Base-by-base conservation (phyloP, 164 flowering plant genomes). In the Sextonia rubra region DNA sequence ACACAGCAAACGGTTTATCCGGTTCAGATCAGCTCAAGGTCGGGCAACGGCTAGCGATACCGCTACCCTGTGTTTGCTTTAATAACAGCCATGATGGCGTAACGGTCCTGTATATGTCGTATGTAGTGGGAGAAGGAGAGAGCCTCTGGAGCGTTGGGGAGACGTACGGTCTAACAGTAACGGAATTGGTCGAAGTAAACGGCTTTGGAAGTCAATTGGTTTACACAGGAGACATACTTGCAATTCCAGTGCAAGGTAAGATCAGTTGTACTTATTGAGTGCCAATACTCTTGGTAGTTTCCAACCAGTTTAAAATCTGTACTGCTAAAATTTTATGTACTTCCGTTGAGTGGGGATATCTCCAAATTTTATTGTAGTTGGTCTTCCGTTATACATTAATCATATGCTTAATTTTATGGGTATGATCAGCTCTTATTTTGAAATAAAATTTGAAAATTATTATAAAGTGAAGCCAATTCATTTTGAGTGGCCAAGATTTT, bases 161-260 rank as follows among this genome's bases (percentile, higher is more conserved):
- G 12, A n/a, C 18, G 11, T 79, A 73, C 29, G 71, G 73, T 6
- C 55, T 60, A 0, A 79, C 82, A 0, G 64, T 72, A 4, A 48
- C 29, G 47, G 77, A 82, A 18, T 60, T 82, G 75, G 68, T 44
- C 61, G 69, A 60, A 1, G 60, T 77, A 22, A 82, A 79, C 60
- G 80, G 66, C 6, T 67, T 82, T 3, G 75, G 30, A 8, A 37
- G 44, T 7, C 66, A 60, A 0, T 76, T 20, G 0, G 72, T 73
- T 44, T 56, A 75, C 48, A 70, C 78, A 3, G 80, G 80, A 9
- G 84, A 82, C 65, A 66, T 79, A 18, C 37, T 82, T 18, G 74
- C 82, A 15, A 47, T 82, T 70, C 84, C 84, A 18, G 26, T 78
- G 15, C 63, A 81, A 71, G 84, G 84, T 81, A 27, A 71, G 75